phyloP scores from a whole-genome alignment of 1,139 yeast species.

The Casaregolazyma suthepensis region DNA sequence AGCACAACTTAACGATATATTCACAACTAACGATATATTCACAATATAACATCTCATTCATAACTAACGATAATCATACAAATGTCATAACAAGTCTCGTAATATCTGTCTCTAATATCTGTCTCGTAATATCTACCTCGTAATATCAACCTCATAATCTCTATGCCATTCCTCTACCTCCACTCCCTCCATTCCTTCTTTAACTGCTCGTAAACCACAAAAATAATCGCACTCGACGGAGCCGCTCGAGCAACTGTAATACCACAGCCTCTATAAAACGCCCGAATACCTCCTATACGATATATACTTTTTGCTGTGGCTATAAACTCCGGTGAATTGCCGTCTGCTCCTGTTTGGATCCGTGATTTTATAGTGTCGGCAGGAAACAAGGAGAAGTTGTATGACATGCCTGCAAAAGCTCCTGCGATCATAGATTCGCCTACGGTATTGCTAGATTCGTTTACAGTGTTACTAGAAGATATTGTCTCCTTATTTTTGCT shows the following conservation, averaged over 20 bases:
- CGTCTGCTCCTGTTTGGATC: constrained; percentile 56
- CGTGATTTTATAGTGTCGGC: constrained; percentile 86
- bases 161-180: not conserved
- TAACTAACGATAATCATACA: too few species aligned
- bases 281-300: constrained; percentile 50
- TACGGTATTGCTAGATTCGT: constrained; percentile 40
- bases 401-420: constrained; percentile 78
- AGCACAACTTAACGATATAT: too few species aligned
- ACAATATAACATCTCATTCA: too few species aligned
- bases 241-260: constrained; percentile 76
- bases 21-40: too few species aligned
- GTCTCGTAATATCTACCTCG: not conserved
- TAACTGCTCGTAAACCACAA: constrained; percentile 68
- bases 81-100: not conserved
- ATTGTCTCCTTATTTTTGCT: constrained; percentile 8
- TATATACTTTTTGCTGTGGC: constrained; percentile 38
- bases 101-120: constrained; percentile 12
- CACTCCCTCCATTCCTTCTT: constrained; percentile 28
- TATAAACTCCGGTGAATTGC: constrained; percentile 25
- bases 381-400: constrained; percentile 77
- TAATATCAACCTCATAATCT: not conserved
- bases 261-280: constrained; percentile 79
- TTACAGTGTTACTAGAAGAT: constrained; percentile 33
- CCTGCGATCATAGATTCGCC: constrained; percentile 66
- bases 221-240: constrained; percentile 86